Evolutionary conservation across 2,329 filamentous ascomycete genomes (phyloP).

Genomic region (Aspergillus pseudotamarii): DNA sequence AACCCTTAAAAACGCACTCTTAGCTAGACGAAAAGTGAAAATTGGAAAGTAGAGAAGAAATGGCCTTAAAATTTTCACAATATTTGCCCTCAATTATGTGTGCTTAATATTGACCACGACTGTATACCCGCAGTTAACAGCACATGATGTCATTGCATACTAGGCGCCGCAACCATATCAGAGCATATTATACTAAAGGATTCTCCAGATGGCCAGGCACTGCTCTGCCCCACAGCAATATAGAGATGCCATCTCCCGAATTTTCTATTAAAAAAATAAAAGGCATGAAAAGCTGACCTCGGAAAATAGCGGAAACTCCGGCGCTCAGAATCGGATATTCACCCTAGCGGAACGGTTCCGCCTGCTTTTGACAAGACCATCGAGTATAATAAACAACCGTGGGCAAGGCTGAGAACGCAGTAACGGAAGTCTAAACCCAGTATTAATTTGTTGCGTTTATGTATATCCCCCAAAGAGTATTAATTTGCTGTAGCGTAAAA

Average conservation of each 20-base stretch:
- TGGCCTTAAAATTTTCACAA: neutral
- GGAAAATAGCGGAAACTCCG: constrained; percentile 25
- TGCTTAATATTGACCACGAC: neutral
- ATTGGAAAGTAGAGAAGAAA: neutral
- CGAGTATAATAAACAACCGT: neutral
- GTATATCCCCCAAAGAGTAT: neutral
- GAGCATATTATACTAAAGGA: neutral
- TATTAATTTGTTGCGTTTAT: neutral
- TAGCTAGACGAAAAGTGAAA: neutral
- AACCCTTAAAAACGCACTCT: no score
- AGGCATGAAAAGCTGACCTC: neutral
- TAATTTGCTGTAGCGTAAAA: neutral
- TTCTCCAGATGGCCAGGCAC: neutral
- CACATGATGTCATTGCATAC: constrained; percentile 1
- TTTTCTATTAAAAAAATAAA: neutral
- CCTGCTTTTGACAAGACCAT: neutral
- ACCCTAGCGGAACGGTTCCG: constrained; percentile 22
- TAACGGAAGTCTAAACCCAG: neutral
- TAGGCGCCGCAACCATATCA: neutral
- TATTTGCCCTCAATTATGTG: neutral
- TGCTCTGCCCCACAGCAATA: neutral
- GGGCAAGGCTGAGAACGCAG: neutral
- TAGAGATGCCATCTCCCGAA: neutral
- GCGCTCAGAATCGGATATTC: constrained; percentile 19
- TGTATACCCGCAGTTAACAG: neutral